A percentile compares a stretch with the other conserved stretches of the same genome.
Conservation (phyloP, 1,284 basidiomycete genomes). For the Macrocystidia cucumis region DNA sequence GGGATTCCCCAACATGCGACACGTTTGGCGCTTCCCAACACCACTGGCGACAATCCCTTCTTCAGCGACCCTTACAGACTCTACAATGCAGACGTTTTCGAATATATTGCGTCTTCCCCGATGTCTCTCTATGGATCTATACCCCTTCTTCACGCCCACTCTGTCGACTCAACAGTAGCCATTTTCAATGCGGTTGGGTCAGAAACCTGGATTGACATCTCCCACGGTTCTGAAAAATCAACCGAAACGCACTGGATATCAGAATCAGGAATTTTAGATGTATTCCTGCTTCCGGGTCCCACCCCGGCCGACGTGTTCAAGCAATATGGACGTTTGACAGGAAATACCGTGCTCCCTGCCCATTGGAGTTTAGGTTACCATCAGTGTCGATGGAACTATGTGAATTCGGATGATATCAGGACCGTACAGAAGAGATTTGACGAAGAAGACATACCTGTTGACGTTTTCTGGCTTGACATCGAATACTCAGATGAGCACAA, state of each 20-base stretch:
- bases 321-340: conserved; percentile 84
- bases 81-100: conserved; percentile 96
- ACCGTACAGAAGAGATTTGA: conserved; percentile 88
- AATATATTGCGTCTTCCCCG: conserved; percentile 87
- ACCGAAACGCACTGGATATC: conserved; percentile 94
- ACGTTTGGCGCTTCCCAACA: conserved; percentile 81
- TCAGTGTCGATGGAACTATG: conserved; percentile 98
- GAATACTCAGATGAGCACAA: conserved; percentile 94
- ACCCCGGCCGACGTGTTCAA: conserved; percentile 75
- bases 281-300: conserved; percentile 91
- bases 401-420: conserved; percentile 85
- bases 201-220: conserved; percentile 95
- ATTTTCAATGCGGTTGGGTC: conserved; percentile 89
- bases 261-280: conserved; percentile 92
- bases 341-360: conserved; percentile 81
- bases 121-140: conserved; percentile 92
- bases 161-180: conserved; percentile 76
- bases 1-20: conserved; percentile 98
- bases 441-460: conserved; percentile 90
- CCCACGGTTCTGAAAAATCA: conserved; percentile 52
- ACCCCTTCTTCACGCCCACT: conserved; percentile 92
- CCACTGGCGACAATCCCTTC: conserved; percentile 59
- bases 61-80: conserved; percentile 93
- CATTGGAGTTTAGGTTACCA: conserved; percentile 94
- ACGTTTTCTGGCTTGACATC: conserved; percentile 98